Percentiles rank a stretch among this genome's conserved stretches.
phyloP scores from a whole-genome alignment of 2,329 filamentous ascomycete genomes.

The Colletotrichum spaethianum region DNA sequence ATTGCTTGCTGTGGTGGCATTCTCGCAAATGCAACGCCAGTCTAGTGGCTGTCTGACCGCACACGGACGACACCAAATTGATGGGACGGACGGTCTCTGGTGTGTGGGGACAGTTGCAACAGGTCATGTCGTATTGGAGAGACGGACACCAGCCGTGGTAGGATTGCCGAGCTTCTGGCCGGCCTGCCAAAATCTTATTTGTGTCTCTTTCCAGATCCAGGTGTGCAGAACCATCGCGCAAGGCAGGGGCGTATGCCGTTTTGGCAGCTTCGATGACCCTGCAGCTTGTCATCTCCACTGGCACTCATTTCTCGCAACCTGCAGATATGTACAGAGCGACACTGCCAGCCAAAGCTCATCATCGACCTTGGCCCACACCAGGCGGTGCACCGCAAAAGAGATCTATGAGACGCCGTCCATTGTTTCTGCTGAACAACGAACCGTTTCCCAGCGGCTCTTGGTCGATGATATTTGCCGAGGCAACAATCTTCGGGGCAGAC shows the following conservation, averaged over 20 bases:
- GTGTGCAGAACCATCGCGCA: slow-evolving; percentile 13
- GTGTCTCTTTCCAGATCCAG: slow-evolving; percentile 22
- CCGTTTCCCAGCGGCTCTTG: neutral
- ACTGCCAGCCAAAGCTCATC: neutral
- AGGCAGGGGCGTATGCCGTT: slow-evolving; percentile 4
- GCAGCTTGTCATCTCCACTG: slow-evolving; percentile 4
- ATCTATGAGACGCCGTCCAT: neutral
- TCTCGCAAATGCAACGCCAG: slow-evolving; percentile 3
- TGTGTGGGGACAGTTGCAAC: slow-evolving; percentile 25
- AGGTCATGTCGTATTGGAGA: slow-evolving; percentile 21
- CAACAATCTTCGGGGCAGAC: neutral
- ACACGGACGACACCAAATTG: slow-evolving; percentile 23
- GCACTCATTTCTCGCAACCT: neutral
- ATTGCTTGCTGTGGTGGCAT: slow-evolving; percentile 15
- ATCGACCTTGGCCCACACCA: neutral
- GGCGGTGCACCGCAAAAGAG: neutral
- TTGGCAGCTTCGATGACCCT: slow-evolving; percentile 22
- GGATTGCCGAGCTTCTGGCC: slow-evolving; percentile 26
- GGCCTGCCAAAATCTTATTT: slow-evolving; percentile 30
- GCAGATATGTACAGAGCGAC: neutral
- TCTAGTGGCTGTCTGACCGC: slow-evolving; percentile 17
- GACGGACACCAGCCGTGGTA: slow-evolving; percentile 2
- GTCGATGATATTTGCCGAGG: neutral
- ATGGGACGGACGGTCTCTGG: slow-evolving; percentile 29
- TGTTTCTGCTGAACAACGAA: neutral